Percentiles rank a stretch among this genome's conserved stretches.
Conservation (phyloP, 257 asterid genomes). For the Solanum chiquidenum region DNA sequence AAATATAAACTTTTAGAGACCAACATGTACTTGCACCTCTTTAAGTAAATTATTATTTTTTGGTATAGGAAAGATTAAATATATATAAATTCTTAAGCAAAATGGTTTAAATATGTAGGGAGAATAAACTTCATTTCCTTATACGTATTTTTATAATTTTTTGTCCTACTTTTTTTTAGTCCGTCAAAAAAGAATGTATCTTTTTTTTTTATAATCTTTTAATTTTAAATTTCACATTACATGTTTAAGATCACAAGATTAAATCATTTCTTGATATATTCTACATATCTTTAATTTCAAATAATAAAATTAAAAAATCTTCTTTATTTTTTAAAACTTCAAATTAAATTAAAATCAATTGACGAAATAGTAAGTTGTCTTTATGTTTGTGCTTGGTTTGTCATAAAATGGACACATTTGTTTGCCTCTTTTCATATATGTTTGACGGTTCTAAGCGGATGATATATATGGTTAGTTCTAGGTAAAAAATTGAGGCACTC, state of each 20-base stretch:
- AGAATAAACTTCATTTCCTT: neutral
- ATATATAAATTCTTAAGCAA: neutral
- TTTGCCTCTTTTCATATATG: neutral
- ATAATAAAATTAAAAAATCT: no score
- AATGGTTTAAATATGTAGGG: neutral
- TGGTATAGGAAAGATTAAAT: neutral
- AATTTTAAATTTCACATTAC: neutral
- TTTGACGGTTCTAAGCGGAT: neutral
- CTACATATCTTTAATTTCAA: neutral
- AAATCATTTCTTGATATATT: fast-evolving
- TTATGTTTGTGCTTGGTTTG: neutral
- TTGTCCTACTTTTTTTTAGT: no score
- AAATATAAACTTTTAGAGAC: neutral
- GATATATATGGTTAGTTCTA: neutral
- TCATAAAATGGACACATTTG: neutral
- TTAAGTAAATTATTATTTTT: neutral
- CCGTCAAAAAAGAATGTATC: neutral
- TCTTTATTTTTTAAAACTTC: no score
- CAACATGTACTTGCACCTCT: neutral
- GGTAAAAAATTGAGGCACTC: neutral
- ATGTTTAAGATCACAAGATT: neutral
- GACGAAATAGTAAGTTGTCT: no score
- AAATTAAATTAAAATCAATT: no score
- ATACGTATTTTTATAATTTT: no score
- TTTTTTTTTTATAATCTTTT: no score